Base-by-base conservation (phyloP, 2,329 filamentous ascomycete species). In the Xylariaceae sp. region DNA sequence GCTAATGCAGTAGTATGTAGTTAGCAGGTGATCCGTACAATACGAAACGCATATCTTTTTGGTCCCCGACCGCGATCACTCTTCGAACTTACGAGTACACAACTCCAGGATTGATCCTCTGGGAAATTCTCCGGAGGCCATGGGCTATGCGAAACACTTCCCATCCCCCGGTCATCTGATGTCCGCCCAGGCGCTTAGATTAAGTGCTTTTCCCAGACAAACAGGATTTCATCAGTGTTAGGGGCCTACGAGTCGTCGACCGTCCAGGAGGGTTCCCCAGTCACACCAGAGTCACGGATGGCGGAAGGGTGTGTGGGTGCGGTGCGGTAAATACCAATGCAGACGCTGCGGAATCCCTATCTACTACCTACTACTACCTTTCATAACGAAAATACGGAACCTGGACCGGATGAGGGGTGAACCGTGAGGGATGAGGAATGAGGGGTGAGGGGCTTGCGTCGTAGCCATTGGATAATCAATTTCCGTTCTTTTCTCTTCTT, bases 91-190 rank as follows among this genome's bases (percentile, higher is more conserved):
- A 30, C 17, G 17, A 18, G 17, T 18, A 18, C 23, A 30, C 23
- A 30, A 30, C 23, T 30, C 23, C 23, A 30, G 23, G 23, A 30
- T 30, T 4, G 23, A 30, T 30, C 23, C 23, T 15, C 41, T 45
- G n/a, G 10, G 13, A 6, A n/a, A 13, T 52, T 61, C 44, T 61
- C 15, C 41, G 5, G 13, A 45, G 51, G 39, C 35, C 37, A 55
- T 55, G 47, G 57, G 56, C 55, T 44, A 51, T 60, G 62, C 64
- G 62, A 65, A 63, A 58, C 8, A 41, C 37, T 41, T 41, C 37
- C 9, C 8, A 41, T 41, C 37, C 53, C 48, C 50, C 9, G 41
- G 48, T 65, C 64, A 64, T 61, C 60, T 65, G 64, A 65, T 53
- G 51, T 30, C n/a, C 35, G 53, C 34, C 44, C 48, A 44, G 63